These are phyloP conservation scores for Nemania sp. DNA, from an alignment of 2,329 filamentous ascomycete genomes.

Conservation along the genomic window DNA sequence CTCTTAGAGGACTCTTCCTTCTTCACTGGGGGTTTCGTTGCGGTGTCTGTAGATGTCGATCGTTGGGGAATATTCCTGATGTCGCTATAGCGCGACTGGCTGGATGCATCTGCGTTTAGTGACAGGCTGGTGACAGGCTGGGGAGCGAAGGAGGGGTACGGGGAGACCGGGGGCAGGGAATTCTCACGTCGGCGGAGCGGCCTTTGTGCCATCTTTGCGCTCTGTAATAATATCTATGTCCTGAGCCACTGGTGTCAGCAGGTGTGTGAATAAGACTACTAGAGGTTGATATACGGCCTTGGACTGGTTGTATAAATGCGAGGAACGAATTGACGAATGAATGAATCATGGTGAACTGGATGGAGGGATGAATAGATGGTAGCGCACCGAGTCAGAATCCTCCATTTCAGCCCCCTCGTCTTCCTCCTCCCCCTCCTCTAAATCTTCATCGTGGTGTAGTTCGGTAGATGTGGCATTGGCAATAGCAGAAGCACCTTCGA, in stretches of 20 bases:
- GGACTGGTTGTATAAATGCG: too few species aligned
- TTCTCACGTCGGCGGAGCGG: slow-evolving; percentile 68
- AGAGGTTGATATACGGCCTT: neutral
- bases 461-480: slow-evolving; percentile 34
- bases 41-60: slow-evolving; percentile 64
- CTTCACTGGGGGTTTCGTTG: slow-evolving; percentile 60
- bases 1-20: slow-evolving; percentile 58
- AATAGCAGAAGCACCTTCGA: slow-evolving; percentile 20
- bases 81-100: slow-evolving; percentile 72
- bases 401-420: slow-evolving; percentile 72
- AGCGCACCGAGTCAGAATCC: slow-evolving; percentile 66
- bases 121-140: neutral
- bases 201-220: slow-evolving; percentile 72
- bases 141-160: neutral
- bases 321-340: too few species aligned
- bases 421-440: slow-evolving; percentile 74
- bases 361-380: neutral
- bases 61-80: slow-evolving; percentile 74
- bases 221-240: slow-evolving; percentile 78
- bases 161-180: too few species aligned
- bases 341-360: neutral
- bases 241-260: slow-evolving; percentile 51
- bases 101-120: slow-evolving; percentile 47
- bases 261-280: neutral
- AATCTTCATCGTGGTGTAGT: slow-evolving; percentile 61